Base-by-base conservation (phyloP, 1,139 yeast genomes). In the Kluyveromyces sp. region DNA sequence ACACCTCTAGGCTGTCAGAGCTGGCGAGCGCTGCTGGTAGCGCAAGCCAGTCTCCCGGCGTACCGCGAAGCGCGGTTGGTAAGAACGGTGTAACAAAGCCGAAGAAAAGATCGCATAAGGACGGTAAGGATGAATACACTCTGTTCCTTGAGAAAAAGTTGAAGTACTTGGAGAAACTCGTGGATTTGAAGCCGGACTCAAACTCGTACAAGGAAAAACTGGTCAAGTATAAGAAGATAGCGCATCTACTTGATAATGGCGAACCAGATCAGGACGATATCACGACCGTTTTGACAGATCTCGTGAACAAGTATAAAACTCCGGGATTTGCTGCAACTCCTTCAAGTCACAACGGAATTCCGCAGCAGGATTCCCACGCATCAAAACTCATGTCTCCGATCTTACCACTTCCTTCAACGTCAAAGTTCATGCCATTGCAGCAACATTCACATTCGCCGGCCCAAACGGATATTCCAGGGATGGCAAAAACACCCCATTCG, bases 51-150 rank as follows among this genome's bases (percentile, higher is more conserved):
- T 33, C 42, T n/a, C 37, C 38, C 7, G 13, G 20, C 8, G 12
- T 19, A 17, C 32, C 18, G 37, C 37, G 34, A 33, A 26, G 29
- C 40, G 34, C 13, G n/a, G 17, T 7, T 11, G 16, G 29, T 19
- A 35, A 34, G 12, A 18, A 16, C 31, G 11, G 17, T 22, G 7
- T 12, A 11, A 15, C 4, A 33, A 26, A 34, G 34, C 13, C 40
- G 36, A 29, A 40, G 22, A 37, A 33, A 15, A 8, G 40, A 34
- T 13, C 37, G 18, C 26, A 38, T 20, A 11, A 40, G 34, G 36
- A 26, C 19, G 62, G 58, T 13, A 73, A 71, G 52, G 77, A 75
- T 49, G 79, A 75, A 29, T 77, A 77, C 50, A 75, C 80, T 1
- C 43, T 65, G 13, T 67, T 74, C 53, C 53, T 78, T 41, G 83